A percentile compares a stretch with the other conserved stretches of the same genome.
phyloP scores from a whole-genome alignment of 106 monocot species.

The Platanthera guangdongensis region DNA sequence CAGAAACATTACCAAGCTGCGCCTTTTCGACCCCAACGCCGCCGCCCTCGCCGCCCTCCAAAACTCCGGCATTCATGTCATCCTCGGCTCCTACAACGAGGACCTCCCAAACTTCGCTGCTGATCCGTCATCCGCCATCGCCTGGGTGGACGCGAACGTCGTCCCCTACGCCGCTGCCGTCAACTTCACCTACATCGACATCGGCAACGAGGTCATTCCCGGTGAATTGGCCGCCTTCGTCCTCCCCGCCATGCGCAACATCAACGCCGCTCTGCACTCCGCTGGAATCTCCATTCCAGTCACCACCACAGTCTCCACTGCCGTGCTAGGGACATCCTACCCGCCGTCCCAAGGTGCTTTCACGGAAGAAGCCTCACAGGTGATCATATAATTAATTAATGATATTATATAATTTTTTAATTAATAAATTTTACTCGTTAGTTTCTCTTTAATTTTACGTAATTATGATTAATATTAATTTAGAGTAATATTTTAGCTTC shows the following conservation, averaged over 20 bases:
- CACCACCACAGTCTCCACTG: slow-evolving; percentile 10
- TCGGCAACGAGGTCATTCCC: slow-evolving; percentile 75
- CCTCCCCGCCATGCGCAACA: slow-evolving; percentile 29
- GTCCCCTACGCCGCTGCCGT: slow-evolving; percentile 9
- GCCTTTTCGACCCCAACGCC: slow-evolving; percentile 27
- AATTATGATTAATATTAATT: no score
- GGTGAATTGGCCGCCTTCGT: slow-evolving; percentile 25
- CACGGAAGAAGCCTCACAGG: background rate
- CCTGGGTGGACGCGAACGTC: slow-evolving; percentile 24
- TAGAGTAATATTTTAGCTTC: no score
- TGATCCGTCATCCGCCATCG: slow-evolving; percentile 4
- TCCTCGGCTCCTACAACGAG: slow-evolving; percentile 20
- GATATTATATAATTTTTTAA: background rate
- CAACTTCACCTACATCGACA: slow-evolving; percentile 41
- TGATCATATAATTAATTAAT: no score
- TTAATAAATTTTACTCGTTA: no score
- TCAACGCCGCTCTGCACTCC: slow-evolving; percentile 2
- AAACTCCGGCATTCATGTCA: slow-evolving; percentile 13
- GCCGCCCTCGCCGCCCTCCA: slow-evolving; percentile 14
- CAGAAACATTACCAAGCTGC: slow-evolving; percentile 15
- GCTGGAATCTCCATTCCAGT: slow-evolving; percentile 14
- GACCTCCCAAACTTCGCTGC: slow-evolving; percentile 20
- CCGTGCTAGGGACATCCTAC: slow-evolving; percentile 7
- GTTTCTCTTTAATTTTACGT: background rate
- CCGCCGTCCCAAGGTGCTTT: slow-evolving; percentile 17